Percentiles rank a stretch among this genome's conserved stretches.
Conservation (phyloP, 1,139 yeast species). For the Debaryomyces psychrophilus region DNA sequence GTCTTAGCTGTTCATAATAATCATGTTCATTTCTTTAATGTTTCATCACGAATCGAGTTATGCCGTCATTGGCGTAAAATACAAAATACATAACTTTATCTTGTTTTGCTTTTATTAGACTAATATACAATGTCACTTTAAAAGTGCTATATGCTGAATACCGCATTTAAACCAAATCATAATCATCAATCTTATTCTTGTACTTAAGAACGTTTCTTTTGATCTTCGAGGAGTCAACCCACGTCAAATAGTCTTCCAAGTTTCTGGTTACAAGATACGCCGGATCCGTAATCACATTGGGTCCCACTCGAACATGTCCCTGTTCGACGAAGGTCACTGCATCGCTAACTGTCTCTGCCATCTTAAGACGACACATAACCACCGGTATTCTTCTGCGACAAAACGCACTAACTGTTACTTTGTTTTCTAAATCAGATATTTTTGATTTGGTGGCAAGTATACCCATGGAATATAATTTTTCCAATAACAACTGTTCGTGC, state of each 20-base stretch:
- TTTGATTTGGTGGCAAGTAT: constrained; percentile 81
- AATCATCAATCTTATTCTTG: constrained; percentile 83
- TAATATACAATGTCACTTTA: constrained; percentile 7
- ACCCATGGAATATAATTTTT: constrained; percentile 88
- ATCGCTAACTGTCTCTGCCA: constrained; percentile 89
- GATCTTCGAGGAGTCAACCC: constrained; percentile 96
- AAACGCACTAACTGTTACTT: constrained; percentile 86
- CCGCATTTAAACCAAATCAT: constrained; percentile 53
- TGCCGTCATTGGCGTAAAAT: background rate
- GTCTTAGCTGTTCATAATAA: background rate
- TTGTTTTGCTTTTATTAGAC: constrained; percentile 9
- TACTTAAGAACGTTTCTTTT: constrained; percentile 86
- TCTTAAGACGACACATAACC: constrained; percentile 90
- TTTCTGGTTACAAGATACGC: constrained; percentile 90
- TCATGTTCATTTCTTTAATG: constrained; percentile 3
- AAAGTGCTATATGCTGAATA: constrained; percentile 1
- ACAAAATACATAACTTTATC: background rate
- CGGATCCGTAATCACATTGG: constrained; percentile 92
- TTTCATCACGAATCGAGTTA: background rate
- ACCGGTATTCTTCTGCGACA: constrained; percentile 93
- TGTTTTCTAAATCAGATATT: constrained; percentile 90
- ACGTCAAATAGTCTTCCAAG: constrained; percentile 94
- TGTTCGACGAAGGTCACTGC: constrained; percentile 93
- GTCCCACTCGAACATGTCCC: constrained; percentile 98
- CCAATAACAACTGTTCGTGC: constrained; percentile 85